These are phyloP conservation scores for Panicum virgatum DNA, from an alignment of 202 grass and related monocot genomes.

Conservation along the genomic window DNA sequence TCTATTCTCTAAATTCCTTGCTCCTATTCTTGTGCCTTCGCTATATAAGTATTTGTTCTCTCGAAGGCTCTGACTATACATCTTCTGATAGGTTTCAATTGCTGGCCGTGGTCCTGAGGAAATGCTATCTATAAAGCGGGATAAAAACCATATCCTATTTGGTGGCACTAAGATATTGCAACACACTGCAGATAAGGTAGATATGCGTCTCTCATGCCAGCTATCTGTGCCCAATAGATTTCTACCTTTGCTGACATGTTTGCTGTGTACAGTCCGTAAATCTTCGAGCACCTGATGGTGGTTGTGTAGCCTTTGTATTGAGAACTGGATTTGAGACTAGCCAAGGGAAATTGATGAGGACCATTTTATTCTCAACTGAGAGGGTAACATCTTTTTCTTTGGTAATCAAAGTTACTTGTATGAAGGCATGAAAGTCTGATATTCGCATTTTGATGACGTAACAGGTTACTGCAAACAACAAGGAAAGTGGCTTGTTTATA, in stretches of 20 bases:
- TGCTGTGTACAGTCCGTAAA: constrained; percentile 64
- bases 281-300: constrained; percentile 92
- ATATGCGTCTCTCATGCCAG: constrained; percentile 5
- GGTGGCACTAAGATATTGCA: constrained; percentile 99
- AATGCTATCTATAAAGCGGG: constrained; percentile 84
- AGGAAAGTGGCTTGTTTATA: constrained; percentile 96
- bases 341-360: constrained; percentile 99
- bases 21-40: not conserved
- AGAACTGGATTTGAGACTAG: constrained; percentile 99
- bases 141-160: constrained; percentile 98
- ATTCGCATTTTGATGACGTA: constrained; percentile 37
- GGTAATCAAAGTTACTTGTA: constrained; percentile 21
- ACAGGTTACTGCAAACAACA: constrained; percentile 94
- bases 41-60: constrained; percentile 9
- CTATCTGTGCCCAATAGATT: constrained; percentile 28
- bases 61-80: constrained; percentile 23
- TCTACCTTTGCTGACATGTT: constrained; percentile 48
- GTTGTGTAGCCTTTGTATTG: constrained; percentile 91
- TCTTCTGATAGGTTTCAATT: constrained; percentile 71
- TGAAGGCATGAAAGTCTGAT: constrained; percentile 2
- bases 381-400: constrained; percentile 67
- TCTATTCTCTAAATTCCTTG: constrained; percentile 4
- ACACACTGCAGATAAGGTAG: constrained; percentile 95
- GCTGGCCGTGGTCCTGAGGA: constrained; percentile 61
- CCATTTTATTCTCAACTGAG: constrained; percentile 98